Conservation (phyloP, 345 rosid species). For the Gossypium longicalyx region DNA sequence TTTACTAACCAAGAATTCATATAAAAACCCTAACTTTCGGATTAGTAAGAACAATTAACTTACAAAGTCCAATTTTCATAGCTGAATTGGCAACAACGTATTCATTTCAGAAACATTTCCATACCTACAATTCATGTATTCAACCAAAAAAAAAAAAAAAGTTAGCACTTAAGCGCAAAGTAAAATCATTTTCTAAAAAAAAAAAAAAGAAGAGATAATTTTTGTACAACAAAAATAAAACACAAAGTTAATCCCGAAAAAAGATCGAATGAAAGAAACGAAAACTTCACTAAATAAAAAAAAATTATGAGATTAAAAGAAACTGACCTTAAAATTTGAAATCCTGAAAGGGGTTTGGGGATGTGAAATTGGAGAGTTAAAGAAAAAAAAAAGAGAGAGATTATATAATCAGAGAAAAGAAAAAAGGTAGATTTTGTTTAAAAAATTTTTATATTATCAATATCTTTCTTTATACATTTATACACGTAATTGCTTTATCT, state of each 20-base stretch:
- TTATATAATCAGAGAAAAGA: background rate
- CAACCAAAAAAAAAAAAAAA: background rate
- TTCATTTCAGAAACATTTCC: background rate
- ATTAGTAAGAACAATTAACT: background rate
- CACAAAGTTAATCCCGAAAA: background rate
- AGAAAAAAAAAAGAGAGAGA: background rate
- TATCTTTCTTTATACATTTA: background rate
- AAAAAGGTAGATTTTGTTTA: background rate
- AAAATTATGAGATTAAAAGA: background rate
- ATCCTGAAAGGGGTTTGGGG: conserved; percentile 24
- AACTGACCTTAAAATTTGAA: conserved; percentile 7
- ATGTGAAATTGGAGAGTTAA: background rate
- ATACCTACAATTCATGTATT: background rate
- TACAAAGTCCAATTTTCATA: background rate
- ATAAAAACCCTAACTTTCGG: conserved; percentile 12
- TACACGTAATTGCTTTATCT: no score
- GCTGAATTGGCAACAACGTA: background rate
- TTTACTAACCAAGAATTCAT: background rate
- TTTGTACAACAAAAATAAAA: background rate
- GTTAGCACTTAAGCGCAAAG: background rate
- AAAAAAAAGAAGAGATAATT: background rate
- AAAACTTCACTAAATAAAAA: background rate
- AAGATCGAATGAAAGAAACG: background rate
- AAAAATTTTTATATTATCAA: background rate
- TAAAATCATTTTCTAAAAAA: background rate